Base-by-base conservation (phyloP, 768 basidiomycete genomes). In the Crepidotus variabilis region DNA sequence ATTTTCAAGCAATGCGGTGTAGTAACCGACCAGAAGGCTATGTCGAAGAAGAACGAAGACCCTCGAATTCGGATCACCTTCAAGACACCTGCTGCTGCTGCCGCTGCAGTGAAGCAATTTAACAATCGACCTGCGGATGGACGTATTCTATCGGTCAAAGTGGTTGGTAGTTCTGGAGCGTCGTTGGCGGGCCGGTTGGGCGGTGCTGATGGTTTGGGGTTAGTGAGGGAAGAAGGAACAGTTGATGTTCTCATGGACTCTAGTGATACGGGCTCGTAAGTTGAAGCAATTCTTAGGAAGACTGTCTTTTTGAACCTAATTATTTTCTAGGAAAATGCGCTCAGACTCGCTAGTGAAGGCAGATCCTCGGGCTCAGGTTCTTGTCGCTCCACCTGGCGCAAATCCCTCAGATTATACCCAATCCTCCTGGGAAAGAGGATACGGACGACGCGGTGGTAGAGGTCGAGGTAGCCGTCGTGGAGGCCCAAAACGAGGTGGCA, bases 101-200 rank as follows among this genome's bases (percentile, higher is more conserved):
- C 80, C 9, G 76, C 80, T 7, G 87, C 91, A 6, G 84, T 94
- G 6, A 67, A 79, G 61, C 87, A 87, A 64, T 94, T 91, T 69
- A 72, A 94, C 71, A 85, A 84, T 33, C 87, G 90, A 57, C 85
- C 87, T 18, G 92, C 92, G 2, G 92, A 94, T 57, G 92, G 92
- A 0, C 86, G 86, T 59, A 80, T 81, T 8, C 72, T 94, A 47
- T 80, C 75, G 6, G 89, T 94, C 6, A 71, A 71, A 52, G 69
- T 91, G 50, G 78, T 92, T 13, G 87, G 86, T 9, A 1, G 73
- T 77, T 57, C 77, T 1, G 75, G 73, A 1, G 77, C 81, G 7
- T 72, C 82, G 0, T 73, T 90, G 1, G 78, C 77, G 6, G 83
- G 85, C 7, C 74, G 88, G 54, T 65, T 87, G 7, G 85, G 80